These are phyloP conservation scores for Aspergillus leporis DNA, from an alignment of 495 filamentous ascomycete genomes.

Conservation along the genomic window DNA sequence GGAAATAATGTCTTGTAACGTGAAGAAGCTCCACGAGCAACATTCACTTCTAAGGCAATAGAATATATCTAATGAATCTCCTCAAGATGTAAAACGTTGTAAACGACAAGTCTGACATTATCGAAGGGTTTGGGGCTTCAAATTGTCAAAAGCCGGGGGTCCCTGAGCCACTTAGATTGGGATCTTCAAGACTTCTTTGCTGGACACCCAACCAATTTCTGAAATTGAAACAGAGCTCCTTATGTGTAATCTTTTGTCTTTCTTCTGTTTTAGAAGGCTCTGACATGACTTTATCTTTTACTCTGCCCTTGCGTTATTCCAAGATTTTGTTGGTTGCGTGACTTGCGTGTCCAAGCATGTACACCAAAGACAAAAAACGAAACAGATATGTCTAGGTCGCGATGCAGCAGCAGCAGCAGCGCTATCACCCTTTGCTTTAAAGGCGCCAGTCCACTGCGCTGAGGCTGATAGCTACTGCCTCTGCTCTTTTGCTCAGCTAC, in stretches of 20 bases:
- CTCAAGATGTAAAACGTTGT: too few species aligned
- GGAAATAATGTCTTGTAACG: background rate
- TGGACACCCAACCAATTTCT: background rate
- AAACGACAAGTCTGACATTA: too few species aligned
- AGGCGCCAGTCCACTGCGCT: constrained; percentile 6
- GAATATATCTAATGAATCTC: too few species aligned
- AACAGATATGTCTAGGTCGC: constrained; percentile 4
- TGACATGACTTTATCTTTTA: background rate
- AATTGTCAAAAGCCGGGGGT: background rate
- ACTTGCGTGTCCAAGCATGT: background rate
- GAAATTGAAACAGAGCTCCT: background rate
- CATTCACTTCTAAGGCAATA: too few species aligned
- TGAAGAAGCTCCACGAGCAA: background rate
- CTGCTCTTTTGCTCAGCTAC: background rate
- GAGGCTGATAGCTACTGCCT: background rate
- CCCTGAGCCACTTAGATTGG: background rate
- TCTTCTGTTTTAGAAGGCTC: background rate
- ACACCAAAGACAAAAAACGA: background rate
- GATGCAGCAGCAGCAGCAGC: constrained; percentile 8
- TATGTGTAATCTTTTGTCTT: background rate
- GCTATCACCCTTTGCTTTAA: constrained; percentile 3
- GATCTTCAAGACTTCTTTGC: background rate
- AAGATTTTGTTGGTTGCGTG: background rate
- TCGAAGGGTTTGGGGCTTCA: background rate
- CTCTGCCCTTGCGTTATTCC: background rate